Conservation (phyloP, 2,329 filamentous ascomycete species). For the Aspergillus sp. region DNA sequence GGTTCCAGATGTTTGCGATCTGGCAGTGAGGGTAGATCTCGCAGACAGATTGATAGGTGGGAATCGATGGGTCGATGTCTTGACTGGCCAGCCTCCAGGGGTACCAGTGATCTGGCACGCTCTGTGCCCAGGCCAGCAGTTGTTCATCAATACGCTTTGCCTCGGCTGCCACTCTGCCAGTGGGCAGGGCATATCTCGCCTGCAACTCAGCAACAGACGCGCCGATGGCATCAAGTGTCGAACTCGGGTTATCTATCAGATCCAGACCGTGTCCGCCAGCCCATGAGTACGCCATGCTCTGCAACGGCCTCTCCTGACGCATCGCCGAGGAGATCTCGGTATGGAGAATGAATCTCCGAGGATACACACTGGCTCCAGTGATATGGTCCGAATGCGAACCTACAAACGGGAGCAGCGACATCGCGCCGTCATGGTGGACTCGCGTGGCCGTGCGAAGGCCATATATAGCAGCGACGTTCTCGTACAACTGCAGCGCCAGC, state of each 20-base stretch:
- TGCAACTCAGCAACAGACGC: not conserved
- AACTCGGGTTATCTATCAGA: not conserved
- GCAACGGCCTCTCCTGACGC: not conserved
- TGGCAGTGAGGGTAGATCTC: slow-evolving; percentile 24
- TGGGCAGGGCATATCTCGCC: not conserved
- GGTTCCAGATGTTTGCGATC: slow-evolving; percentile 20
- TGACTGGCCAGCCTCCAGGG: not conserved
- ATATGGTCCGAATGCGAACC: not conserved
- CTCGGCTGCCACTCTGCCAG: not conserved
- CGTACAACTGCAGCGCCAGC: slow-evolving; percentile 20
- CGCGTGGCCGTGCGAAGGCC: slow-evolving; percentile 11
- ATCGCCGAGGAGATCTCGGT: not conserved
- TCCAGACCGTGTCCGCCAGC: not conserved
- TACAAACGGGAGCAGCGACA: slow-evolving; percentile 15
- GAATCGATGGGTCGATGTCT: slow-evolving; percentile 7
- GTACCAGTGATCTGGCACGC: not conserved
- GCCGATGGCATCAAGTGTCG: not conserved
- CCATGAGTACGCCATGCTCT: not conserved
- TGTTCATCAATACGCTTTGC: not conserved
- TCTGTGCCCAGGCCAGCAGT: not conserved
- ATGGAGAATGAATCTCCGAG: not conserved
- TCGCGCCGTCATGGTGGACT: slow-evolving; percentile 19
- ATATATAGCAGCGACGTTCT: slow-evolving; percentile 19
- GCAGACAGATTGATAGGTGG: slow-evolving; percentile 20
- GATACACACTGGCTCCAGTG: not conserved